These are phyloP conservation scores for Thermomucor indicae-seudaticae DNA, from an alignment of 371 early-diverging fungal genomes.

Conservation along the genomic window DNA sequence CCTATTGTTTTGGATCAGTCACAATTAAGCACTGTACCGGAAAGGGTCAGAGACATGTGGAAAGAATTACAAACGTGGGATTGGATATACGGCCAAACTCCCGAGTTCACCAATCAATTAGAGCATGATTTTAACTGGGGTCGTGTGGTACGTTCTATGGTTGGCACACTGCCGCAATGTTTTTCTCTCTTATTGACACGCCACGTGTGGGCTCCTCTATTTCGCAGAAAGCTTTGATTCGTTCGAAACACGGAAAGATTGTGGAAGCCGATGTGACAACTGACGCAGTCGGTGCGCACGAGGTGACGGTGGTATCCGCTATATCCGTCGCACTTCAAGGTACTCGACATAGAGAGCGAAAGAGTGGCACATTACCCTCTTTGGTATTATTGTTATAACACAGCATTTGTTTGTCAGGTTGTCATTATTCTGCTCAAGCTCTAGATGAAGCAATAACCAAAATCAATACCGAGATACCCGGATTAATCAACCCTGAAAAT, in stretches of 20 bases:
- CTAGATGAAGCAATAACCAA: constrained; percentile 63
- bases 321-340: constrained; percentile 36
- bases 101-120: constrained; percentile 75
- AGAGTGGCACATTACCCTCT: background rate
- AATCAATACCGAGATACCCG: constrained; percentile 36
- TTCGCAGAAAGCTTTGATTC: constrained; percentile 19
- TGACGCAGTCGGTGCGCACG: constrained; percentile 19
- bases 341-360: background rate
- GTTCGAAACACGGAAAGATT: constrained; percentile 36
- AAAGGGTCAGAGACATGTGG: constrained; percentile 27
- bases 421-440: constrained; percentile 55
- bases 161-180: background rate
- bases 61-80: constrained; percentile 70
- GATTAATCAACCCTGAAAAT: constrained; percentile 33
- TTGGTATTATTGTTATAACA: background rate
- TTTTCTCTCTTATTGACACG: constrained; percentile 10
- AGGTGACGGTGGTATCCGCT: constrained; percentile 34
- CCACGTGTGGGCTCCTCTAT: no score
- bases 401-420: constrained; percentile 16
- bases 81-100: constrained; percentile 92
- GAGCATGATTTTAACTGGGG: constrained; percentile 57
- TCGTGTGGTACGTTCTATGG: constrained; percentile 44
- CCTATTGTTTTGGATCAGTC: constrained; percentile 31
- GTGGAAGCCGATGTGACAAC: constrained; percentile 32
- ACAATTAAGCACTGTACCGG: constrained; percentile 28